Evolutionary conservation across 495 filamentous ascomycete genomes (phyloP), one percentile per base, ranked within the genome.

Genomic region (Penicillium coffeae): DNA sequence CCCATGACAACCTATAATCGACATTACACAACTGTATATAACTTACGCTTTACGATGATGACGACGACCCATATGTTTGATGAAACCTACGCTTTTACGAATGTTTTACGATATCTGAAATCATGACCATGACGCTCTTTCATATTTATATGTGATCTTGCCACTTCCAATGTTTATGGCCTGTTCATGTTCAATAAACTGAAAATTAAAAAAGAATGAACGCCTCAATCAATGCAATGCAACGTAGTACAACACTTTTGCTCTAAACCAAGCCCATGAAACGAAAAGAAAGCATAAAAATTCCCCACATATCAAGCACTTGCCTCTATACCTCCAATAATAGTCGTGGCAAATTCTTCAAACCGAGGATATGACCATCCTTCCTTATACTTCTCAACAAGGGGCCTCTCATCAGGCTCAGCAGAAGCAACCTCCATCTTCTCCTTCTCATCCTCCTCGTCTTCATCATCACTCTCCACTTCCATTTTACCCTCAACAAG

Each of bases 301-400:
- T 20, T 38, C 19, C 14, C 36, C 8, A 15, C 1, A 16, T 10
- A 38, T 7, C 3, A 2, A 4, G 33, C 20, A 35, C 45, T 50
- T 18, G 49, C 56, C 55, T 76, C 66, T 43, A 80, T 70, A 21
- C 67, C 69, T 2, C 56, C 55, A 42, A 80, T 60, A 46, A 88
- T 67, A 30, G 73, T 66, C 54, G 69, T 70, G 36, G 84, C 78
- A 58, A 95, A 89, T 8, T 63, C 74, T 59, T 79, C 74, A 63
- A 96, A 93, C 15, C 90, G 73, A 27, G 78, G 76, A 61, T 76
- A 81, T 21, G 94, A 79, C 56, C 87, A 90, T 63, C 88, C 92
- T 46, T 76, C 74, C 56, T 74, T 73, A 70, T 96, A 96, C 67
- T 86, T 89, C 36, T 89, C 77, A 32, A 89, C 88, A 57, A 95